Base-by-base conservation (phyloP, 2,329 filamentous ascomycete genomes). In the Aureobasidium sp. region DNA sequence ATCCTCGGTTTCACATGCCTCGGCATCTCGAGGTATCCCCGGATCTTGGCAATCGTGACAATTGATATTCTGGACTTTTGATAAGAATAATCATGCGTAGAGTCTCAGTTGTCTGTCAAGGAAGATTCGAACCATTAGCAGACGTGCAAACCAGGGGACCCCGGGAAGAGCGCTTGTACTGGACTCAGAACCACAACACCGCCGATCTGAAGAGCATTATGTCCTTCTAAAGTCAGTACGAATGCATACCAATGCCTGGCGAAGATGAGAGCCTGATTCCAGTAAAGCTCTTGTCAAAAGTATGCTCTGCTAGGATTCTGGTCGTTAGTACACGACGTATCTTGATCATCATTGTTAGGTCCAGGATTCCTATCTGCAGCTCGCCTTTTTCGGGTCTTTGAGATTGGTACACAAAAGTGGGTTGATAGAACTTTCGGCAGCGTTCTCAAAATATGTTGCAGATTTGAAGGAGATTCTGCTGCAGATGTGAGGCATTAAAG, bases 1-100 rank as follows among this genome's bases (percentile, higher is more conserved):
- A 14, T 49, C 27, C 57, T 60, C 57, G 57, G 57, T 24, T 42
- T 50, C 57, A 60, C 57, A 60, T 42, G 45, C 57, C 57, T 49
- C 44, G 57, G 57, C 45, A 50, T 29, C 42, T 59, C 7, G 14
- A 40, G 19, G 8, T 11, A 24, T 42, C 57, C 57, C 57, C 57
- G 17, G 57, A 33, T 60, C 42, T 58, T 58, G 54, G 54, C 42
- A 7, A 39, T 24, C 5, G 52, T 31, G 37, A 54, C 24, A 31
- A 19, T 14, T 19, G 50, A 54, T 17, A n/a, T 42, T 15, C 15
- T 6, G 24, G 24, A 48, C 45, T 48, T 48, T 48, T 29, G 15
- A n/a, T 15, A 9, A 29, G 15, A 14, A 8, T 24, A 35, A 35
- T 11, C 11, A 33, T 12, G 31, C 9, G 6, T 7, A 48, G 24